Conservation (phyloP, 768 basidiomycete genomes). For the Naganishia antarctica region DNA sequence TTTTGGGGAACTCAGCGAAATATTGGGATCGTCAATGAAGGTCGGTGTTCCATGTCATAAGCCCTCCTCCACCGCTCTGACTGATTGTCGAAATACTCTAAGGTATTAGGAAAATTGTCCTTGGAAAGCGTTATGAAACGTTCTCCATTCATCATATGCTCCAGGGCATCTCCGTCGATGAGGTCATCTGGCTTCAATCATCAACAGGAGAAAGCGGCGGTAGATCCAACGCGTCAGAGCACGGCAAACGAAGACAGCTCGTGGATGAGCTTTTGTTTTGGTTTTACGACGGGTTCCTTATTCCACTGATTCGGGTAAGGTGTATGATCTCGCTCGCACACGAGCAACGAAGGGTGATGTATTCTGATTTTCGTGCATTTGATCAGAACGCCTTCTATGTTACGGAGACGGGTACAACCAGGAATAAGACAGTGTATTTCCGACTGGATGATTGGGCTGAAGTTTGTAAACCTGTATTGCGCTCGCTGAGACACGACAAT, state of each 20-base stretch:
- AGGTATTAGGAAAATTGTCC: conserved; percentile 53
- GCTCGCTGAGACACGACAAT: conserved; percentile 64
- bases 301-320: conserved; percentile 70
- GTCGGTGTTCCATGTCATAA: conserved; percentile 52
- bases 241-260: conserved; percentile 68
- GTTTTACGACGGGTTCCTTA: conserved; percentile 82
- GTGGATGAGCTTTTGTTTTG: conserved; percentile 87
- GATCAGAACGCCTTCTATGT: conserved; percentile 83
- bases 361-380: not conserved
- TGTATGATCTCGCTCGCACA: not conserved
- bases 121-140: conserved; percentile 73
- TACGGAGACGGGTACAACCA: conserved; percentile 81
- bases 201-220: conserved; percentile 24
- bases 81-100: not conserved
- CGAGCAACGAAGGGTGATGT: not conserved
- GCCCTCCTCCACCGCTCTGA: not conserved
- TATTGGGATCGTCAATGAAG: conserved; percentile 56
- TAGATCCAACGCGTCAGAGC: conserved; percentile 44
- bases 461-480: conserved; percentile 74
- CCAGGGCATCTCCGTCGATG: conserved; percentile 68
- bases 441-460: conserved; percentile 89
- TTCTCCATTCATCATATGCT: conserved; percentile 68
- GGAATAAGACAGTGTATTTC: conserved; percentile 81
- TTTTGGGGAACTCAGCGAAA: conserved; percentile 76
- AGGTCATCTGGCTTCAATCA: conserved; percentile 69